Percentiles rank a stretch among this genome's conserved stretches.
phyloP scores from a whole-genome alignment of 2,329 filamentous ascomycete genomes.

The Colletotrichum liaoningense region DNA sequence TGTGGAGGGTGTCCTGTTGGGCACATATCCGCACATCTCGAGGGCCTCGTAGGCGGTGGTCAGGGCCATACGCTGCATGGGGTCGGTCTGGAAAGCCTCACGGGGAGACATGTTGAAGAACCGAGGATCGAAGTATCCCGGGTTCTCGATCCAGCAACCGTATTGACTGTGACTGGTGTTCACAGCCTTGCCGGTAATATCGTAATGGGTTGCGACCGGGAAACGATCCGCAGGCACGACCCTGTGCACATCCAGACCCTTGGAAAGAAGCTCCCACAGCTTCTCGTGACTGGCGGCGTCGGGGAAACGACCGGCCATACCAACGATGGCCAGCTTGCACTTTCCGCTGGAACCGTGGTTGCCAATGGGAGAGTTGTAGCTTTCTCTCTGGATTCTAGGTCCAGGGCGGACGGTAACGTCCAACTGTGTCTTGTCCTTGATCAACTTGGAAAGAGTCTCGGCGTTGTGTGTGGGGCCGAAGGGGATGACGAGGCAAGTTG shows the following conservation, averaged over 20 bases:
- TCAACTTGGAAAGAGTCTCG: slow-evolving; percentile 55
- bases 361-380: slow-evolving; percentile 50
- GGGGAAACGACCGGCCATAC: slow-evolving; percentile 61
- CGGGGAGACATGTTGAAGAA: slow-evolving; percentile 82
- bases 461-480: slow-evolving; percentile 63
- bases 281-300: slow-evolving; percentile 52
- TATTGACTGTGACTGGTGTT: slow-evolving; percentile 63
- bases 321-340: slow-evolving; percentile 86
- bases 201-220: slow-evolving; percentile 70
- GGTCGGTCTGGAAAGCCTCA: slow-evolving; percentile 77
- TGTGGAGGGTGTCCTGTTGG: slow-evolving; percentile 75
- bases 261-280: slow-evolving; percentile 67
- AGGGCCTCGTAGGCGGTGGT: slow-evolving; percentile 84
- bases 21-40: slow-evolving; percentile 79
- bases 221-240: slow-evolving; percentile 69
- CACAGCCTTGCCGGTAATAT: slow-evolving; percentile 70
- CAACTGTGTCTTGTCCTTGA: slow-evolving; percentile 55
- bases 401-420: slow-evolving; percentile 54
- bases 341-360: slow-evolving; percentile 60
- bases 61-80: slow-evolving; percentile 79
- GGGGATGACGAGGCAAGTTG: slow-evolving; percentile 58
- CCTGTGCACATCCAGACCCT: slow-evolving; percentile 73
- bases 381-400: slow-evolving; percentile 48
- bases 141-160: slow-evolving; percentile 69
- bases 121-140: slow-evolving; percentile 73